Conservation (phyloP, 2,329 filamentous ascomycete genomes). For the Tolypocladium paradoxum region DNA sequence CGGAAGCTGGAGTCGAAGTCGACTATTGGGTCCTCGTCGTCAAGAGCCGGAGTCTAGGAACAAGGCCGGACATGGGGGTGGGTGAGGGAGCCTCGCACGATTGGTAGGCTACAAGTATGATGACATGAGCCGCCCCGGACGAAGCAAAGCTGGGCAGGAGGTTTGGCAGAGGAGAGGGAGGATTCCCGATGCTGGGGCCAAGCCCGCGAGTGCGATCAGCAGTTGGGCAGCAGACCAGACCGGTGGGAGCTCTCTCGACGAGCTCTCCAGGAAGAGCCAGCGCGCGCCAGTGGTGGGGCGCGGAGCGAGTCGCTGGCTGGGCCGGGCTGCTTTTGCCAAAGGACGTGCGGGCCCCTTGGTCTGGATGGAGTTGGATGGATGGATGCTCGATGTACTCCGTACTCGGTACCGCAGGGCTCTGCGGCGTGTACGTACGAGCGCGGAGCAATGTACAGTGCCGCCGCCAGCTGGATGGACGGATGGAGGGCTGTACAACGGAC, state of each 20-base stretch:
- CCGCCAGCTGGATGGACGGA: background rate
- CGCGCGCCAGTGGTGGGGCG: conserved; percentile 2
- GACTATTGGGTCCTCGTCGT: conserved; percentile 20
- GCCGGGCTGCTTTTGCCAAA: background rate
- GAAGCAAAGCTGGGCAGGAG: conserved; percentile 1
- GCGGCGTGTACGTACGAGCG: conserved; percentile 2
- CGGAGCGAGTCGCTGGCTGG: background rate
- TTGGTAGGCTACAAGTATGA: conserved; percentile 7
- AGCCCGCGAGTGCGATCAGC: conserved; percentile 5
- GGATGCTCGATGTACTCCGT: background rate
- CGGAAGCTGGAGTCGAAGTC: conserved; percentile 16
- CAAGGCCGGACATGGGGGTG: conserved; percentile 17
- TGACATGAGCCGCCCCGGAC: conserved; percentile 4
- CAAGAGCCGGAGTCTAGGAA: conserved; percentile 9
- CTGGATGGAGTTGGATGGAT: background rate
- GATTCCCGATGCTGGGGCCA: conserved; percentile 2
- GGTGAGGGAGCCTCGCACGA: conserved; percentile 15
- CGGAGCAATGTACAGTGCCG: background rate
- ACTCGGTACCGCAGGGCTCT: background rate
- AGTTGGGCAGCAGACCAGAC: conserved; percentile 9
- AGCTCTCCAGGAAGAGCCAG: conserved; percentile 4
- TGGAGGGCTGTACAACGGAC: background rate
- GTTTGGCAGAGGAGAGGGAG: conserved; percentile 1
- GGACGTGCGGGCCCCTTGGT: background rate
- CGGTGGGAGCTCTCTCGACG: background rate